Evolutionary conservation across 2,329 filamentous ascomycete species (phyloP), one percentile per base, ranked within the genome.

Genomic region (Lasiodiplodia hormozganensis): DNA sequence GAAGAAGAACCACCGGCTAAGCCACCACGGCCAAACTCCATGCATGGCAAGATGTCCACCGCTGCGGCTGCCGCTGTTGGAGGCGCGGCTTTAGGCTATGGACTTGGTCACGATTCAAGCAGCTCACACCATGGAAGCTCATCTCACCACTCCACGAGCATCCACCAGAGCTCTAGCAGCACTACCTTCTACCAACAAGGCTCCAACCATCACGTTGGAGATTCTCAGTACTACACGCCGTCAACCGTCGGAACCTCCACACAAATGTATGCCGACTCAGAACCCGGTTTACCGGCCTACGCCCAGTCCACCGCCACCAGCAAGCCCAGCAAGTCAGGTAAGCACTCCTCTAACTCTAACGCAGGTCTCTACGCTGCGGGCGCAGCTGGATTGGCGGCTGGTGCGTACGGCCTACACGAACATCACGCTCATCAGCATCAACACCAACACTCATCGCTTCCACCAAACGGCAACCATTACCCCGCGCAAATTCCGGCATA

Each of bases 351-450:
- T 64, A 78, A 83, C 69, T 77, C 80, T 71, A 79, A 81, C 70
- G 73, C 79, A 67, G 81, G 81, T 56, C 71, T 85, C 28, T 83
- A 83, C 72, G 80, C 81, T 70, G 80, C 81, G 71, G 82, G 81
- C 56, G 81, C 80, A 60, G 81, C 82, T 38, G 83, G 80, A n/a
- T 74, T 82, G 34, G 83, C 82, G 53, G 82, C 82, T 21, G 78
- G 78, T 23, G 78, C 78, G 4, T 84, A 86, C 72, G 81, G 78
- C 66, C 70, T 81, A 70, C 79, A 80, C 70, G 77, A 83, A 67
- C 78, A 82, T 69, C 76, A 78, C 70, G 73, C 75, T n/a, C 71
- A 77, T 67, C 73, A 47, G 3, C 43, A 47, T 47, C 43, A 47
- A 21, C 31, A 71, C 67, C 72, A 78, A 69, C 51, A 68, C 51